Percentiles rank a stretch among this genome's conserved stretches.
Evolutionary conservation across 768 basidiomycete species (phyloP).

Genomic region (Tulasnella calospora): DNA sequence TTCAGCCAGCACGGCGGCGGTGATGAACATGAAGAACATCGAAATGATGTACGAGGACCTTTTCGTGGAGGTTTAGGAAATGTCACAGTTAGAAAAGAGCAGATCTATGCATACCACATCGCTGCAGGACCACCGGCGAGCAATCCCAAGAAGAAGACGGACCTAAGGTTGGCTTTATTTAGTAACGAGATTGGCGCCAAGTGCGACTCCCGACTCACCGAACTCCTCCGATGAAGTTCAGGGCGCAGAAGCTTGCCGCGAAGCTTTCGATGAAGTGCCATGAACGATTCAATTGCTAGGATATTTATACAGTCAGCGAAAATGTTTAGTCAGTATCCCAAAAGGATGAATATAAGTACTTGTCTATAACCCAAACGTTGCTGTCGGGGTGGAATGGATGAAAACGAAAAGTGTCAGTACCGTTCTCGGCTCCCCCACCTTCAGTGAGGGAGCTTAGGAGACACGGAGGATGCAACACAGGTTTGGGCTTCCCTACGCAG

Average conservation of each 20-base stretch:
- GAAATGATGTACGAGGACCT: slow-evolving; percentile 85
- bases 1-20: slow-evolving; percentile 80
- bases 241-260: slow-evolving; percentile 79
- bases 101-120: slow-evolving; percentile 53
- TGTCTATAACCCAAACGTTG: slow-evolving; percentile 74
- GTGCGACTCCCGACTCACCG: slow-evolving; percentile 44
- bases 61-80: not conserved
- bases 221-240: slow-evolving; percentile 86
- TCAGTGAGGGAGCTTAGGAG: slow-evolving; percentile 37
- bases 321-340: slow-evolving; percentile 25
- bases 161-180: slow-evolving; percentile 41
- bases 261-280: slow-evolving; percentile 84
- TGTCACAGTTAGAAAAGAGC: not conserved
- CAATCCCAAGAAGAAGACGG: slow-evolving; percentile 73
- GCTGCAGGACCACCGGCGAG: slow-evolving; percentile 83
- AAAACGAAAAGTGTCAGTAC: slow-evolving; percentile 48
- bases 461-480: slow-evolving; percentile 50
- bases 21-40: slow-evolving; percentile 81
- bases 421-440: slow-evolving; percentile 27
- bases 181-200: slow-evolving; percentile 21
- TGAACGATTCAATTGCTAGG: slow-evolving; percentile 75
- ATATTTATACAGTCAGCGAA: not conserved
- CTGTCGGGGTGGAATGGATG: slow-evolving; percentile 39
- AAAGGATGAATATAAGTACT: slow-evolving; percentile 41
- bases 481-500: slow-evolving; percentile 90